Percentiles rank a stretch among this genome's conserved stretches.
phyloP scores from a whole-genome alignment of 805 yeast species.

The Candida taoyuanica region DNA sequence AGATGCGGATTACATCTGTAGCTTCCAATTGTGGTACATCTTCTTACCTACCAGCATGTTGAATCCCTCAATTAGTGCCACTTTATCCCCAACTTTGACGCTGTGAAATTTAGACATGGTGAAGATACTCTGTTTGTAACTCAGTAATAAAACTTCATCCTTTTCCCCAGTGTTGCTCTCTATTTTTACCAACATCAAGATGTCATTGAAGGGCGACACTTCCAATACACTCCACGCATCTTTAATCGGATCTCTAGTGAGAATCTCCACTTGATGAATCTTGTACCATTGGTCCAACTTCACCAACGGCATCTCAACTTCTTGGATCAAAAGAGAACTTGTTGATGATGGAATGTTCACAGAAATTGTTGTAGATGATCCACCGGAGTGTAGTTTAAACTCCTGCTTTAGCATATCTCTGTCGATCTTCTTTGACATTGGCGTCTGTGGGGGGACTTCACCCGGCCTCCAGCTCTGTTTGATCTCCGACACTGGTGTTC shows the following conservation, averaged over 20 bases:
- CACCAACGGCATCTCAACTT: slow-evolving; percentile 17
- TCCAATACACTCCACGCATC: slow-evolving; percentile 5
- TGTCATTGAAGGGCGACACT: slow-evolving; percentile 12
- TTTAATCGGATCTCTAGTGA: not conserved
- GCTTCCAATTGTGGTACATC: slow-evolving; percentile 22
- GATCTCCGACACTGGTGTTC: too few species aligned
- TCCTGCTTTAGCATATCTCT: too few species aligned
- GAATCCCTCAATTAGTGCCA: slow-evolving; percentile 10
- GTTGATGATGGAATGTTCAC: slow-evolving; percentile 1
- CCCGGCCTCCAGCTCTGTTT: too few species aligned
- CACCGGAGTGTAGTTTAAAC: too few species aligned
- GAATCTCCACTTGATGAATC: slow-evolving; percentile 14
- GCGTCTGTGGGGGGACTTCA: too few species aligned
- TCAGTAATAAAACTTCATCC: slow-evolving; percentile 13
- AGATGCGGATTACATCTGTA: slow-evolving; percentile 1
- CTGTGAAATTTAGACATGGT: slow-evolving; percentile 9
- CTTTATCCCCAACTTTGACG: slow-evolving; percentile 14
- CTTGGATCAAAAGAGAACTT: slow-evolving; percentile 5
- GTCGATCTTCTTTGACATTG: too few species aligned
- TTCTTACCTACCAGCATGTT: slow-evolving; percentile 4
- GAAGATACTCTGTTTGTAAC: slow-evolving; percentile 14
- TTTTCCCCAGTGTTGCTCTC: slow-evolving; percentile 1
- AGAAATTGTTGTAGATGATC: not conserved
- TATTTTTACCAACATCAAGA: slow-evolving; percentile 10
- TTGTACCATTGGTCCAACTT: slow-evolving; percentile 23